phyloP scores from a whole-genome alignment of 2,329 filamentous ascomycete species.

The Chalara sp. region DNA sequence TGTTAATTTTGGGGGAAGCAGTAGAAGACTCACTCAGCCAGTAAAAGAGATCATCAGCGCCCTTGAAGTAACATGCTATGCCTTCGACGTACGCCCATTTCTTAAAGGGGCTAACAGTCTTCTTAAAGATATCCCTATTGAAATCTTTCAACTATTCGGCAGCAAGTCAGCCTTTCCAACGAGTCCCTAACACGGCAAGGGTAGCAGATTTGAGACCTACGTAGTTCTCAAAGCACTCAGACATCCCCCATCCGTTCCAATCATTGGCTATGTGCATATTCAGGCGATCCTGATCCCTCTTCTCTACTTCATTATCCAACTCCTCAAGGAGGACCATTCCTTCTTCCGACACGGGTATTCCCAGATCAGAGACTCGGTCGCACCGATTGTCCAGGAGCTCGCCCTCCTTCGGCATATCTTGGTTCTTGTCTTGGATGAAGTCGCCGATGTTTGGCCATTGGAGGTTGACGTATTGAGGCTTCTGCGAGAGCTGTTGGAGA shows the following conservation, averaged over 20 bases:
- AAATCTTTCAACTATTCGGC: conserved; percentile 13
- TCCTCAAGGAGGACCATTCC: conserved; percentile 7
- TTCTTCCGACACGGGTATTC: conserved; percentile 9
- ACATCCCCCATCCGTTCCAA: conserved; percentile 15
- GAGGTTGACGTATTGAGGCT: conserved; percentile 6
- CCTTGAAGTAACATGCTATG: conserved; percentile 8
- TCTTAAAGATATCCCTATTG: conserved; percentile 14
- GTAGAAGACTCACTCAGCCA: conserved; percentile 8
- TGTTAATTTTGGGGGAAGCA: not conserved
- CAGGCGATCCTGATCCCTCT: conserved; percentile 13
- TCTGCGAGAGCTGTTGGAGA: conserved; percentile 6
- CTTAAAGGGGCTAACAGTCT: conserved; percentile 10
- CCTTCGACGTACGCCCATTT: conserved; percentile 17
- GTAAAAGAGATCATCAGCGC: conserved; percentile 1
- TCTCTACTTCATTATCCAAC: conserved; percentile 8
- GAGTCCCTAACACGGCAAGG: not conserved
- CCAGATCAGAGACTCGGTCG: conserved; percentile 14
- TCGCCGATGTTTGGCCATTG: conserved; percentile 14
- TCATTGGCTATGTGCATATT: conserved; percentile 17
- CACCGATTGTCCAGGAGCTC: conserved; percentile 9
- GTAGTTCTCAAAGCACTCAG: conserved; percentile 13
- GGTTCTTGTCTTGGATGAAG: conserved; percentile 14
- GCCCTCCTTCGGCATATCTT: conserved; percentile 14
- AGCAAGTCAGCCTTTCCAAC: not conserved
- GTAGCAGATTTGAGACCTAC: not conserved